Evolutionary conservation across 768 basidiomycete species (phyloP).

Genomic region (Mycena amicta): DNA sequence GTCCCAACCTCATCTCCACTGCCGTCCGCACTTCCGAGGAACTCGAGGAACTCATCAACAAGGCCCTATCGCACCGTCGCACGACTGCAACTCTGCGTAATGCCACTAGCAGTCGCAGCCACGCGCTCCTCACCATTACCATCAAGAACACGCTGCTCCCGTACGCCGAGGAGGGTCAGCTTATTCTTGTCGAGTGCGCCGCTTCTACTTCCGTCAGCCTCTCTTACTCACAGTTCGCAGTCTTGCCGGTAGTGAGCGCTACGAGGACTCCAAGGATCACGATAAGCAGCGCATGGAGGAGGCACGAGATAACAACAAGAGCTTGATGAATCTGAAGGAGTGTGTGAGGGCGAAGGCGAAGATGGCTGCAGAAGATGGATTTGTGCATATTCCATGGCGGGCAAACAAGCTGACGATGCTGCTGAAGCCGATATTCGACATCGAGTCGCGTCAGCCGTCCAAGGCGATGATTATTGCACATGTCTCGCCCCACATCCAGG

Average conservation of each 20-base stretch:
- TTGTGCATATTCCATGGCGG: slow-evolving; percentile 40
- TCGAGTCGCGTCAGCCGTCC: slow-evolving; percentile 33
- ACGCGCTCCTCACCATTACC: slow-evolving; percentile 35
- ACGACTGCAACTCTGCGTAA: slow-evolving; percentile 34
- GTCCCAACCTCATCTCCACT: slow-evolving; percentile 30
- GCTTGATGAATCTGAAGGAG: slow-evolving; percentile 39
- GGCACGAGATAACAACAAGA: slow-evolving; percentile 38
- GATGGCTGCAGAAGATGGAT: slow-evolving; percentile 37
- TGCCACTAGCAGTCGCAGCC: slow-evolving; percentile 35
- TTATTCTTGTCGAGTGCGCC: slow-evolving; percentile 39
- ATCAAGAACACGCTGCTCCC: slow-evolving; percentile 36
- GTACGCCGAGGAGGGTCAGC: slow-evolving; percentile 36
- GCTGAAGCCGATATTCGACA: slow-evolving; percentile 40
- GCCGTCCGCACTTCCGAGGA: slow-evolving; percentile 31
- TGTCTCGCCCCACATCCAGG: slow-evolving; percentile 40
- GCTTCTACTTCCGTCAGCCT: no score
- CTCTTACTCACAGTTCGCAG: slow-evolving; percentile 18
- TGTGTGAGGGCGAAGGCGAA: slow-evolving; percentile 40
- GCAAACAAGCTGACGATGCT: slow-evolving; percentile 38
- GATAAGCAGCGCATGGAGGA: slow-evolving; percentile 38
- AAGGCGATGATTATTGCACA: slow-evolving; percentile 38
- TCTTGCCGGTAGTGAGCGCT: slow-evolving; percentile 38
- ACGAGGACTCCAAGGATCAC: slow-evolving; percentile 39
- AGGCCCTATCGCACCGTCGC: slow-evolving; percentile 30
- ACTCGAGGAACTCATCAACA: slow-evolving; percentile 34